Percentiles rank a stretch among this genome's conserved stretches.
phyloP scores from a whole-genome alignment of 2,329 filamentous ascomycete species.

The Mycosphaerelloides madeirae region DNA sequence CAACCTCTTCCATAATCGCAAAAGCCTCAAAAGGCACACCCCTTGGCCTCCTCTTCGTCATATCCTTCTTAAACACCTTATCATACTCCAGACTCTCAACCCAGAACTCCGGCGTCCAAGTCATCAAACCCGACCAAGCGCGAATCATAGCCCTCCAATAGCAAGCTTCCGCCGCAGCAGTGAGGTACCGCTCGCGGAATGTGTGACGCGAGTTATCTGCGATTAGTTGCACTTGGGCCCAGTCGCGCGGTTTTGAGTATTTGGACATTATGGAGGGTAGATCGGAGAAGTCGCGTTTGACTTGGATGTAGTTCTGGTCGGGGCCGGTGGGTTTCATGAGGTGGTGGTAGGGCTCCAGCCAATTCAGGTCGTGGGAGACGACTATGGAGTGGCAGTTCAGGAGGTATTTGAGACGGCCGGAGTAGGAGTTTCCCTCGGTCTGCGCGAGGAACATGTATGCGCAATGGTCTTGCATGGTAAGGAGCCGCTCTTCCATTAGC shows the following conservation, averaged over 20 bases:
- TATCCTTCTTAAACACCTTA: constrained; percentile 16
- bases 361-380: constrained; percentile 28
- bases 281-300: constrained; percentile 26
- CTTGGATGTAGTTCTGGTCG: constrained; percentile 28
- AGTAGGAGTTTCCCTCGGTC: constrained; percentile 30
- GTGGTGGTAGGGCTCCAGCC: constrained; percentile 28
- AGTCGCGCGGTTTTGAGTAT: constrained; percentile 19
- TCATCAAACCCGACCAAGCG: constrained; percentile 44
- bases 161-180: constrained; percentile 28
- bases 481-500: constrained; percentile 20
- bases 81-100: constrained; percentile 16
- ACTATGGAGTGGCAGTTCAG: constrained; percentile 30
- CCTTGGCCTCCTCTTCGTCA: constrained; percentile 18
- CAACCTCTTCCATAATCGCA: constrained; percentile 29
- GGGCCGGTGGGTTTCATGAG: constrained; percentile 23
- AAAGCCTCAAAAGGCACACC: constrained; percentile 29
- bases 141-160: constrained; percentile 31
- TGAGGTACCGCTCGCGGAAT: constrained; percentile 27
- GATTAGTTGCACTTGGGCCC: constrained; percentile 19
- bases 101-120: constrained; percentile 24
- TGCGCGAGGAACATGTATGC: constrained; percentile 26
- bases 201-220: constrained; percentile 23
- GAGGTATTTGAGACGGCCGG: constrained; percentile 31
- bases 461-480: constrained; percentile 27
- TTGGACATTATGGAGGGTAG: constrained; percentile 24